Percentiles rank a stretch among this genome's conserved stretches.
These are phyloP conservation scores for Chlorella variabilis DNA, from an alignment of 163 green algal genomes.

Conservation along the genomic window DNA sequence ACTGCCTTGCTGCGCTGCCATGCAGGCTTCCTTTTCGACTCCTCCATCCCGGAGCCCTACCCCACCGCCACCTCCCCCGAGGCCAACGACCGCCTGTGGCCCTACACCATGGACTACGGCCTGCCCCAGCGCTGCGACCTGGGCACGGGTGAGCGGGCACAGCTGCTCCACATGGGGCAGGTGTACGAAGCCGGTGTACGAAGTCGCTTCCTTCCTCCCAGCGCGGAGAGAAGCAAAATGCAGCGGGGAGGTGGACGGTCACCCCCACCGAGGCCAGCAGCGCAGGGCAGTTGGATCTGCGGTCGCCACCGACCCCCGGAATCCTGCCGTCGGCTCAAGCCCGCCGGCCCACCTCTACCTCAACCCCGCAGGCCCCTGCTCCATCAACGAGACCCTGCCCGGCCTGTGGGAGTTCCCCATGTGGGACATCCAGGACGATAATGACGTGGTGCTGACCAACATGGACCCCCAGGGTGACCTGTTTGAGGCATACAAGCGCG, in stretches of 20 bases:
- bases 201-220: too few species aligned
- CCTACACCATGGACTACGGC: slow-evolving; percentile 55
- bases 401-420: slow-evolving; percentile 53
- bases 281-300: too few species aligned
- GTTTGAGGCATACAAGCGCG: slow-evolving; percentile 35
- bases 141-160: slow-evolving; percentile 23
- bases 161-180: too few species aligned
- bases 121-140: slow-evolving; percentile 48
- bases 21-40: slow-evolving; percentile 36
- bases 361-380: slow-evolving; percentile 37
- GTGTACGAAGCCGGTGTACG: too few species aligned
- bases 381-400: slow-evolving; percentile 41
- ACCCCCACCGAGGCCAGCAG: too few species aligned
- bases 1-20: too few species aligned
- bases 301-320: too few species aligned
- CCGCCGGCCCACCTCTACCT: too few species aligned
- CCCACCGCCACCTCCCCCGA: slow-evolving; percentile 32
- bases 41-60: slow-evolving; percentile 41
- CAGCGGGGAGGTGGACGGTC: too few species aligned
- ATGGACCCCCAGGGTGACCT: slow-evolving; percentile 44
- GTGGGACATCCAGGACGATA: slow-evolving; percentile 46
- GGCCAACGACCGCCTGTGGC: slow-evolving; percentile 33
- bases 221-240: too few species aligned
- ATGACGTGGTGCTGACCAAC: slow-evolving; percentile 34
- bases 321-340: too few species aligned